These are phyloP conservation scores for Fagopyrum esculentum DNA, from an alignment of 148 eudicot genomes.

Conservation along the genomic window DNA sequence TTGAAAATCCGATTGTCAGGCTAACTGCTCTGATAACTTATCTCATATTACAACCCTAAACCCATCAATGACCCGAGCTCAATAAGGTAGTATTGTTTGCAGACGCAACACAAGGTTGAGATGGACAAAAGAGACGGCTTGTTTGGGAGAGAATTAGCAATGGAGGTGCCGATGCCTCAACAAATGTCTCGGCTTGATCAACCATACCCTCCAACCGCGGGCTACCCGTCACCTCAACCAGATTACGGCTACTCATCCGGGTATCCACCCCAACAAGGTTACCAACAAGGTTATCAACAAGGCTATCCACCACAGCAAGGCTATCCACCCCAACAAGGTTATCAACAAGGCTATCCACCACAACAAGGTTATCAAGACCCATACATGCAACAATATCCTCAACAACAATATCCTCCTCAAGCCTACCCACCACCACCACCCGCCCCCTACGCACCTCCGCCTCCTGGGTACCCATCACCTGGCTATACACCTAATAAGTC, in stretches of 20 bases:
- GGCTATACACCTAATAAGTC: conserved; percentile 16
- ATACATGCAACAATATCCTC: neutral
- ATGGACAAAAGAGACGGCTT: conserved; percentile 97
- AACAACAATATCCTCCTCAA: neutral
- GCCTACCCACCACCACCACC: conserved; percentile 19
- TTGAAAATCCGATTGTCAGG: too few species aligned
- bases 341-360: neutral
- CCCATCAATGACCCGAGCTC: too few species aligned
- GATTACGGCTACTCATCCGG: conserved; percentile 35
- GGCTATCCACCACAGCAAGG: neutral
- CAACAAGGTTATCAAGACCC: neutral
- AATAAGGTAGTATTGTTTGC: conserved; percentile 12
- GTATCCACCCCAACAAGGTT: conserved; percentile 19
- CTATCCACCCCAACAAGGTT: neutral
- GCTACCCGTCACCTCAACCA: conserved; percentile 49
- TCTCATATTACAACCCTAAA: too few species aligned
- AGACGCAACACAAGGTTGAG: conserved; percentile 97
- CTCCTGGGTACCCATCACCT: conserved; percentile 35
- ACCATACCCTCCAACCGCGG: conserved; percentile 61
- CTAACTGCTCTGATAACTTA: too few species aligned
- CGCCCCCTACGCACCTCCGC: conserved; percentile 11
- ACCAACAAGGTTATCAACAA: neutral
- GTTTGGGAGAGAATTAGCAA: conserved; percentile 58
- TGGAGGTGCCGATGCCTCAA: conserved; percentile 74
- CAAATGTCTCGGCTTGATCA: conserved; percentile 86